A percentile compares a stretch with the other conserved stretches of the same genome.
Evolutionary conservation across 192 early-diverging fungal species (phyloP).

Genomic region (Phycomyces blakesleeanus): DNA sequence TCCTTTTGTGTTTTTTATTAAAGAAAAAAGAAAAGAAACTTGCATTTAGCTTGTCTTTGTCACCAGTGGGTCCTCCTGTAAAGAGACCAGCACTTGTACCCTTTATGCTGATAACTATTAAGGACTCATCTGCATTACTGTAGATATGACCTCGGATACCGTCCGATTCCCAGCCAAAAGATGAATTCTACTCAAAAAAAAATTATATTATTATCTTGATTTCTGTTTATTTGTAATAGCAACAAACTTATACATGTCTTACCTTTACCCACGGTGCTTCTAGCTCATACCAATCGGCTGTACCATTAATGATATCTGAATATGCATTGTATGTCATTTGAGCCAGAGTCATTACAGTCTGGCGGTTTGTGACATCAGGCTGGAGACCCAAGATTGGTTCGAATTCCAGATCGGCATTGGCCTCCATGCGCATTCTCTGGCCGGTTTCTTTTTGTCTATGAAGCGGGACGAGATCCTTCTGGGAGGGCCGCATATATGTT

Average conservation of each 20-base stretch:
- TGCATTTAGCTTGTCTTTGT: constrained; percentile 72
- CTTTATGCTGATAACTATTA: constrained; percentile 73
- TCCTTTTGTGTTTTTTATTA: too few species aligned
- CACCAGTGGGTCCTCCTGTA: constrained; percentile 63
- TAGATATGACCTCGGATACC: constrained; percentile 76
- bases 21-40: background rate
- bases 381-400: constrained; percentile 22
- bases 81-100: constrained; percentile 61
- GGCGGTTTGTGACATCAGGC: constrained; percentile 71
- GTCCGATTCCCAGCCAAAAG: constrained; percentile 55
- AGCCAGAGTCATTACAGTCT: constrained; percentile 69
- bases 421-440: constrained; percentile 5
- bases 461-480: background rate
- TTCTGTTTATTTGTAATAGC: too few species aligned
- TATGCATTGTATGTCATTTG: constrained; percentile 88
- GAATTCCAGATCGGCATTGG: constrained; percentile 7
- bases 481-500: background rate
- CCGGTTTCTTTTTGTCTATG: background rate
- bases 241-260: constrained; percentile 22
- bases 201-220: background rate
- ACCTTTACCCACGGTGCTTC: constrained; percentile 61
- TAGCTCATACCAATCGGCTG: constrained; percentile 64
- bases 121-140: constrained; percentile 53
- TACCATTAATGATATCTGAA: constrained; percentile 47
- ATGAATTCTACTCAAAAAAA: constrained; percentile 25